Percentiles rank a stretch among this genome's conserved stretches.
phyloP scores from a whole-genome alignment of 2,329 filamentous ascomycete genomes.

The Aureobasidium sp. region DNA sequence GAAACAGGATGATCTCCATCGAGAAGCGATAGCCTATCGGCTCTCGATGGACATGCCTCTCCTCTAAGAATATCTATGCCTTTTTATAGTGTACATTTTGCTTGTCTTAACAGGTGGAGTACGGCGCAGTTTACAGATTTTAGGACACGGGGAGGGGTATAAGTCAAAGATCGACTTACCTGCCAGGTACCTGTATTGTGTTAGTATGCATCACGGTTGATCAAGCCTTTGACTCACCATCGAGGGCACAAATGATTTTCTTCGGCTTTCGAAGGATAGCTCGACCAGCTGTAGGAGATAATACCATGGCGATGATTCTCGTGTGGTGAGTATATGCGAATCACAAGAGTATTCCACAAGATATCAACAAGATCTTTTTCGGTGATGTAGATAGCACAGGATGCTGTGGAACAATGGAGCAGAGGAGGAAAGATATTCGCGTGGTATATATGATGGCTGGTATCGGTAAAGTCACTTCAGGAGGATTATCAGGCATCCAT shows the following conservation, averaged over 20 bases:
- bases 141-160: background rate
- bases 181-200: slow-evolving; percentile 27
- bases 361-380: background rate
- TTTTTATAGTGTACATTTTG: too few species aligned
- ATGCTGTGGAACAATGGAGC: background rate
- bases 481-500: background rate
- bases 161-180: background rate
- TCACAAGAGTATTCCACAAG: background rate
- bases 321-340: background rate
- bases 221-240: background rate
- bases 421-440: background rate
- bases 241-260: slow-evolving; percentile 11
- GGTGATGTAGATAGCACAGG: background rate
- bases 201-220: background rate
- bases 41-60: too few species aligned
- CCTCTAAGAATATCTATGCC: too few species aligned
- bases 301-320: background rate
- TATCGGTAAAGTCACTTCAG: background rate
- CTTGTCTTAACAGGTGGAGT: too few species aligned
- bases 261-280: slow-evolving; percentile 13
- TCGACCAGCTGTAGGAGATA: slow-evolving; percentile 1
- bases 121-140: too few species aligned
- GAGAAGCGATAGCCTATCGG: too few species aligned
- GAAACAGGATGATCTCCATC: too few species aligned
- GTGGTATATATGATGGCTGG: background rate